A percentile compares a stretch with the other conserved stretches of the same genome.
Conservation (phyloP, 208 protist genomes). For the Trypanosoma melophagium region DNA sequence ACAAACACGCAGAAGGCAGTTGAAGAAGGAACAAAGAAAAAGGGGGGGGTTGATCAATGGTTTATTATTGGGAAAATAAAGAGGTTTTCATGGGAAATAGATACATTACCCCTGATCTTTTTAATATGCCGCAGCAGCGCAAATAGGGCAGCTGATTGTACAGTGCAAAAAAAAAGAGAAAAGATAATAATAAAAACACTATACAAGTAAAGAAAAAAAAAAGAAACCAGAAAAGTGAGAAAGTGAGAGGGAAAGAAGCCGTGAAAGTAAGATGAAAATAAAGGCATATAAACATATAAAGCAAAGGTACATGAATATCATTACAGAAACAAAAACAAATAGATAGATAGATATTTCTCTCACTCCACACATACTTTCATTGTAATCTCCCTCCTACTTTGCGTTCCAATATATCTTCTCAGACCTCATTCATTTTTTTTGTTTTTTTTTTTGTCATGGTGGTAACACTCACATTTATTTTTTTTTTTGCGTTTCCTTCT, state of each 20-base stretch:
- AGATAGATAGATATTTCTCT: not conserved
- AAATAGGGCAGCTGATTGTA: not conserved
- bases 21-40: not conserved
- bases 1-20: not conserved
- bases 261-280: not conserved
- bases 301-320: not conserved
- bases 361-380: not conserved
- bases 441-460: no score
- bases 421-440: no score
- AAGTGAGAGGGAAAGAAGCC: not conserved
- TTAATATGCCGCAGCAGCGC: no score
- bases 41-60: not conserved
- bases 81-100: no score
- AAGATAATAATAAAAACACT: not conserved
- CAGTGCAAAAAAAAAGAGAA: not conserved
- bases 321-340: not conserved
- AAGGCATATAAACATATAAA: not conserved
- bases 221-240: not conserved
- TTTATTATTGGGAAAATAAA: no score
- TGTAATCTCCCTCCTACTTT: not conserved
- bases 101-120: no score
- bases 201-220: not conserved
- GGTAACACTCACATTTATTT: no score
- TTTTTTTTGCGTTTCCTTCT: no score
- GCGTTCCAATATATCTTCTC: not conserved